Conservation (phyloP, 2,329 filamentous ascomycete genomes). For the Bipolaris gigantea region DNA sequence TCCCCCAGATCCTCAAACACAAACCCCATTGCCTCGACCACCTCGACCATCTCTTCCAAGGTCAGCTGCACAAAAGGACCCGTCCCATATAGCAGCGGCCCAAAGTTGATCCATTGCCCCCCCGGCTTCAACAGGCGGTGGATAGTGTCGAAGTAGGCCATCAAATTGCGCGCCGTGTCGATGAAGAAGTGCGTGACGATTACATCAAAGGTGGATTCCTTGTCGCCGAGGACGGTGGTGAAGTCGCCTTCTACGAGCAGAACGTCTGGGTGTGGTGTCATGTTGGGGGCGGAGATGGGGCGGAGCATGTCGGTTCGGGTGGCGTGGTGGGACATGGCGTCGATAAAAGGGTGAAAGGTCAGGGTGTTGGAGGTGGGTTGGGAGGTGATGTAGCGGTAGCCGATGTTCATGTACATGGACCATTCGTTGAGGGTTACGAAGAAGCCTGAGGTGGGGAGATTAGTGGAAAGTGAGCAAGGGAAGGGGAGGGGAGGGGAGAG, state of each 20-base stretch:
- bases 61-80: conserved; percentile 59
- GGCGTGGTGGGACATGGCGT: conserved; percentile 60
- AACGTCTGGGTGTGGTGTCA: conserved; percentile 42
- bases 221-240: conserved; percentile 45
- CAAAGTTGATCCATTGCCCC: conserved; percentile 60
- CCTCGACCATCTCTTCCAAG: conserved; percentile 55
- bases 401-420: conserved; percentile 61
- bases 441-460: conserved; percentile 43
- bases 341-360: conserved; percentile 56
- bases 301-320: conserved; percentile 54
- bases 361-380: conserved; percentile 28
- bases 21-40: conserved; percentile 57
- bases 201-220: conserved; percentile 48
- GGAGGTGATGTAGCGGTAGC: conserved; percentile 54
- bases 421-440: conserved; percentile 61
- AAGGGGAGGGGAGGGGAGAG: too few relatives aligned
- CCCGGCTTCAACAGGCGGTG: conserved; percentile 51
- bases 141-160: conserved; percentile 60
- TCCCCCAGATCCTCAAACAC: conserved; percentile 51
- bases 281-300: conserved; percentile 50
- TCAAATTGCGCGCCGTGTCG: conserved; percentile 61
- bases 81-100: conserved; percentile 59
- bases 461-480: fast-evolving
- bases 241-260: conserved; percentile 61
- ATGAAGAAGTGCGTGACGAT: conserved; percentile 63